Conservation (phyloP, 495 filamentous ascomycete species). For the Aspergillus campestris region DNA sequence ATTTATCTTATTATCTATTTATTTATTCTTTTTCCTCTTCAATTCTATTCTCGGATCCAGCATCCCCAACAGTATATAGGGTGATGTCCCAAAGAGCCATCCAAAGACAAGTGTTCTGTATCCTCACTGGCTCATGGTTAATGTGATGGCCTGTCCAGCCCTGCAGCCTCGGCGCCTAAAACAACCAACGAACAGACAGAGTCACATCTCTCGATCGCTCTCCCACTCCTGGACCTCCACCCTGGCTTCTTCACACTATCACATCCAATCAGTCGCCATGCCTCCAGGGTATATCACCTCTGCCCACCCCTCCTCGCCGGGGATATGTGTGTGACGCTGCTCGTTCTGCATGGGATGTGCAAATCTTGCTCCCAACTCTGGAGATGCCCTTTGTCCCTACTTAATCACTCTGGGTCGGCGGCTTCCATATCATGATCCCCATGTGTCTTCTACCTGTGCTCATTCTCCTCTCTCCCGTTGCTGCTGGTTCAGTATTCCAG, state of each 20-base stretch:
- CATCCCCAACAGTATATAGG: background rate
- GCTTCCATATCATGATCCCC: constrained; percentile 4
- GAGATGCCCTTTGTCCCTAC: constrained; percentile 11
- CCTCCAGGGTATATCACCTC: constrained; percentile 16
- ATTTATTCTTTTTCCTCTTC: too few relatives aligned
- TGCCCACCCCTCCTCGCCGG: constrained; percentile 11
- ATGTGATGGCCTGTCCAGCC: constrained; percentile 11
- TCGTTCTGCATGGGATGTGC: constrained; percentile 17
- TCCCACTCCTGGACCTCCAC: constrained; percentile 9
- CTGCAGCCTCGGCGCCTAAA: constrained; percentile 25
- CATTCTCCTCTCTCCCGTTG: constrained; percentile 7
- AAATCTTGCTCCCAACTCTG: constrained; percentile 14
- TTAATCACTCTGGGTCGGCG: constrained; percentile 12
- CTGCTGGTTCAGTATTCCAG: constrained; percentile 11
- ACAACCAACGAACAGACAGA: constrained; percentile 23
- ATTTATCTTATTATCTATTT: too few relatives aligned
- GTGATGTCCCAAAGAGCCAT: background rate
- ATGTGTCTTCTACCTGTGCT: constrained; percentile 1
- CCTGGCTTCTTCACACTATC: constrained; percentile 21
- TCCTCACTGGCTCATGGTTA: background rate
- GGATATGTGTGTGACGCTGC: constrained; percentile 8
- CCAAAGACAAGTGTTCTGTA: too few relatives aligned
- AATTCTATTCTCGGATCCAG: too few relatives aligned
- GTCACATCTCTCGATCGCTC: background rate
- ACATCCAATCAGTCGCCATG: constrained; percentile 18